phyloP scores from a whole-genome alignment of 2,329 filamentous ascomycete genomes.

The Ophiostoma himal-ulmi region DNA sequence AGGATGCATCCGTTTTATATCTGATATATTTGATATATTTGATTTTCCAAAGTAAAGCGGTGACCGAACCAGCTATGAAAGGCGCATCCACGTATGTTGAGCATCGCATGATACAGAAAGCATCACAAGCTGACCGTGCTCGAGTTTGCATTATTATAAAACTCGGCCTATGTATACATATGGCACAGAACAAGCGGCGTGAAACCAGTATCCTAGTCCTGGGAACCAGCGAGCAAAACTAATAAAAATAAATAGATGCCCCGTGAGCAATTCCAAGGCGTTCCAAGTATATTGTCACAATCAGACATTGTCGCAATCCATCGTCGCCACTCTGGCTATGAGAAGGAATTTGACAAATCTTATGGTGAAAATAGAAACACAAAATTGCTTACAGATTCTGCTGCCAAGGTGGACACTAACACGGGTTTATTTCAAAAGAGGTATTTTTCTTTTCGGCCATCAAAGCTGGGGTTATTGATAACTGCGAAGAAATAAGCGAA shows the following conservation, averaged over 20 bases:
- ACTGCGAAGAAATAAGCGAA: conserved; percentile 8
- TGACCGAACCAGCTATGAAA: not conserved
- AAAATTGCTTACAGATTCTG: not conserved
- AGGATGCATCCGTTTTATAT: not conserved
- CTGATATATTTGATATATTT: not conserved
- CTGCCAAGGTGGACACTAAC: conserved; percentile 1
- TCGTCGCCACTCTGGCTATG: not conserved
- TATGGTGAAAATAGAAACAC: not conserved
- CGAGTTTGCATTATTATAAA: not conserved
- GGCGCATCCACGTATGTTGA: not conserved
- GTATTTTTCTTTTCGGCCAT: not conserved
- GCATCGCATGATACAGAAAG: not conserved
- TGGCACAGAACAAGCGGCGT: not conserved
- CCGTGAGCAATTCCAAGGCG: not conserved
- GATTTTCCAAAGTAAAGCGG: not conserved
- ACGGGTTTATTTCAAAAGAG: not conserved
- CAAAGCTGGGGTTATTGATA: not conserved
- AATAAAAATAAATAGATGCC: no score
- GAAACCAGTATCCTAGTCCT: not conserved
- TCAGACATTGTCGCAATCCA: not conserved
- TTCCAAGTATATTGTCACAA: not conserved
- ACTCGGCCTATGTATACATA: not conserved
- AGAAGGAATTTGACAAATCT: not conserved
- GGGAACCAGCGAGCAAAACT: no score
- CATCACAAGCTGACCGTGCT: no score